phyloP scores from a whole-genome alignment of 2,329 filamentous ascomycete species.

The Corniculantispora saksenae region DNA sequence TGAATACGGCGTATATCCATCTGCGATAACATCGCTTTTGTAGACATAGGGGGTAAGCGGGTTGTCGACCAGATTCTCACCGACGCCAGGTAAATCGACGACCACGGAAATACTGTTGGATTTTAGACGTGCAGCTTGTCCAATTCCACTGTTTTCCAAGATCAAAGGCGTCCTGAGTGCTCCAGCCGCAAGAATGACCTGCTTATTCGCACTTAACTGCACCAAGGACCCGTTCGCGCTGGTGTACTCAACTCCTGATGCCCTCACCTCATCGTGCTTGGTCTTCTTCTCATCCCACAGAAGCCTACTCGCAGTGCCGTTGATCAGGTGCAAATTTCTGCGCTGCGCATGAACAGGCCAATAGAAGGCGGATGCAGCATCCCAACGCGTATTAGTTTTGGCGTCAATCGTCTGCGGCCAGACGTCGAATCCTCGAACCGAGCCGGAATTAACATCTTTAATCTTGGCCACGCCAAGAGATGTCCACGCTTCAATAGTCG shows the following conservation, averaged over 20 bases:
- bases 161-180: constrained; percentile 53
- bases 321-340: constrained; percentile 40
- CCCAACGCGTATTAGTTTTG: constrained; percentile 37
- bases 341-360: constrained; percentile 37
- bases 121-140: constrained; percentile 43
- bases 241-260: constrained; percentile 39
- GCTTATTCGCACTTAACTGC: constrained; percentile 42
- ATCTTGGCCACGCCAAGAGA: constrained; percentile 35
- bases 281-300: constrained; percentile 27
- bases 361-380: constrained; percentile 45
- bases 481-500: constrained; percentile 35
- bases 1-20: constrained; percentile 33
- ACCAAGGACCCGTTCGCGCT: constrained; percentile 36
- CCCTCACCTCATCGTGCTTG: constrained; percentile 22
- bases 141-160: constrained; percentile 55
- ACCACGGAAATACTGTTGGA: constrained; percentile 43
- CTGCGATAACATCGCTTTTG: constrained; percentile 23
- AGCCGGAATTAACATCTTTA: constrained; percentile 41
- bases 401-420: constrained; percentile 44
- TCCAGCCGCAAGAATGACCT: constrained; percentile 51
- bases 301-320: constrained; percentile 37
- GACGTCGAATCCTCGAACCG: constrained; percentile 38
- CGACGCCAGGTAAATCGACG: constrained; percentile 51
- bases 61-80: constrained; percentile 56
- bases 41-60: constrained; percentile 34